These are phyloP conservation scores for Ogataea dorogensis DNA, from an alignment of 805 yeast species.

Conservation along the genomic window DNA sequence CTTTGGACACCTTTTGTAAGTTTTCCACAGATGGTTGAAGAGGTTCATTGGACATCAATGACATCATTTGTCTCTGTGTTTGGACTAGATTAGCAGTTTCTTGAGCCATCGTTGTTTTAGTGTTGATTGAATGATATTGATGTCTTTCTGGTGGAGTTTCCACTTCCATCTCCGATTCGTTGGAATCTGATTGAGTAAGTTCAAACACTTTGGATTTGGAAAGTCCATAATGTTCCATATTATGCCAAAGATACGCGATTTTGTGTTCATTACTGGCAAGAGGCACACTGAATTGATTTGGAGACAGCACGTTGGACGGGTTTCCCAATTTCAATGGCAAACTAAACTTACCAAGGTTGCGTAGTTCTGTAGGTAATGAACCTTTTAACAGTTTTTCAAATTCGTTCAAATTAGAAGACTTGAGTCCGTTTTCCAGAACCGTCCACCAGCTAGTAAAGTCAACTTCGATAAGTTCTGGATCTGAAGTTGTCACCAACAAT, in stretches of 20 bases:
- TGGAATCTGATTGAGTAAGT: neutral
- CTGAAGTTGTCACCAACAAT: constrained; percentile 21
- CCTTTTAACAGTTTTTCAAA: constrained; percentile 16
- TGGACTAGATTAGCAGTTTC: too few species aligned
- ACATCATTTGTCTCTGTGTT: constrained; percentile 9
- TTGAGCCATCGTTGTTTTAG: constrained; percentile 12
- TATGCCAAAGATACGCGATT: constrained; percentile 29
- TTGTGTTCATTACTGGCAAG: constrained; percentile 18
- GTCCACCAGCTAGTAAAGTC: constrained; percentile 32
- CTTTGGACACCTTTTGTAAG: constrained; percentile 15
- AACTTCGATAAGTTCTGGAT: constrained; percentile 24
- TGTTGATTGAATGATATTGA: neutral
- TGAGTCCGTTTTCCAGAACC: constrained; percentile 16
- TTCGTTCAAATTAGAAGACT: constrained; percentile 17
- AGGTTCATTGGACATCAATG: constrained; percentile 3
- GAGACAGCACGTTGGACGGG: too few species aligned
- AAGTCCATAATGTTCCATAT: constrained; percentile 19
- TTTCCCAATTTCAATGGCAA: too few species aligned
- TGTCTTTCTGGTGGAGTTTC: too few species aligned
- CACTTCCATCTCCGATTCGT: neutral
- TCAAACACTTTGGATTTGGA: neutral
- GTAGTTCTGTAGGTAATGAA: constrained; percentile 25
- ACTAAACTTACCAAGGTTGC: constrained; percentile 19
- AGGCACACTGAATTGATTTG: constrained; percentile 6
- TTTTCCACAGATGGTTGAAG: constrained; percentile 18